These are phyloP conservation scores for Arachis monticola DNA, from an alignment of 331 rosid species.

Conservation along the genomic window DNA sequence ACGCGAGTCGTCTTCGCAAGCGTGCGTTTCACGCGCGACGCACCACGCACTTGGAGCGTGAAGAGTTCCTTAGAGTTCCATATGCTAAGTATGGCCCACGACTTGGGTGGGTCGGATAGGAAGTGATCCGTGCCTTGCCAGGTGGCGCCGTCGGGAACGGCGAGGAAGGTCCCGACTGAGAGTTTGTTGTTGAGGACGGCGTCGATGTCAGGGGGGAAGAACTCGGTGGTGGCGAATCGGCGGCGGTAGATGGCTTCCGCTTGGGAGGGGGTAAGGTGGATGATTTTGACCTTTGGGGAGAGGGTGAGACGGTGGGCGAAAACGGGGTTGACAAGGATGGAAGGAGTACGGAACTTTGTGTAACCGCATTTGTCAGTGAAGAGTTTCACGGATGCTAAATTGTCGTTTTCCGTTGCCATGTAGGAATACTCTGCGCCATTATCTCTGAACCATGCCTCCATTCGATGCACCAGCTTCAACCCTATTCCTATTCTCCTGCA, in stretches of 20 bases:
- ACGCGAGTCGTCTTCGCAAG: conserved; percentile 68
- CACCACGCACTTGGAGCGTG: conserved; percentile 80
- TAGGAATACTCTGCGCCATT: conserved; percentile 89
- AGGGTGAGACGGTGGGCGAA: conserved; percentile 64
- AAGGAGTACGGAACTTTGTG: conserved; percentile 82
- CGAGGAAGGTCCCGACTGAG: conserved; percentile 87
- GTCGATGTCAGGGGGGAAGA: conserved; percentile 95
- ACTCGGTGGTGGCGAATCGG: conserved; percentile 81
- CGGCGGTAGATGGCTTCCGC: conserved; percentile 77
- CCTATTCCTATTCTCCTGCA: conserved; percentile 95
- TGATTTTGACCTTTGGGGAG: conserved; percentile 52
- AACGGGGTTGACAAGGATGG: conserved; percentile 91
- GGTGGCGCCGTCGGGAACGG: conserved; percentile 65
- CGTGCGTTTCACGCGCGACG: conserved; percentile 55
- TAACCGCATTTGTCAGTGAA: conserved; percentile 95
- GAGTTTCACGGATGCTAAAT: conserved; percentile 75
- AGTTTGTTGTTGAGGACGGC: conserved; percentile 72
- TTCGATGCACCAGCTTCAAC: conserved; percentile 57
- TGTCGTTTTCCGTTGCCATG: conserved; percentile 91
- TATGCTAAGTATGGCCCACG: conserved; percentile 89
- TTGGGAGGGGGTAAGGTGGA: conserved; percentile 56
- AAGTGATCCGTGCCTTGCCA: conserved; percentile 74
- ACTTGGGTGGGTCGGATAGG: conserved; percentile 60
- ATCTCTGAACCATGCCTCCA: conserved; percentile 80
- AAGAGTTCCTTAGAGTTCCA: conserved; percentile 90